These are phyloP conservation scores for Penicillium sp. DNA, from an alignment of 2,329 filamentous ascomycete genomes.

Conservation along the genomic window DNA sequence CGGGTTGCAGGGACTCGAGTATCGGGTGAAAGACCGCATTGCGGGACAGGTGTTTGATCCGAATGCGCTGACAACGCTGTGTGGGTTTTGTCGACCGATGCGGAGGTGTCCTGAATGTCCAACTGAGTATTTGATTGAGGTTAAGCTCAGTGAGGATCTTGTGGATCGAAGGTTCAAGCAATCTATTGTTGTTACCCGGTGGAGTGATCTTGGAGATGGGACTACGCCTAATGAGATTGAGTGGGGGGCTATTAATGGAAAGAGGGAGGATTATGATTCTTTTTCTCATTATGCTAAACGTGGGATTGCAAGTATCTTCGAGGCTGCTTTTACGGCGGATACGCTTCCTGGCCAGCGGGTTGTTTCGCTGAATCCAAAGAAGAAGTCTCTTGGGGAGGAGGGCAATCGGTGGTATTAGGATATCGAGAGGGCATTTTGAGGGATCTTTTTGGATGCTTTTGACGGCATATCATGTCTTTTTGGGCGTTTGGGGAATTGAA, in stretches of 20 bases:
- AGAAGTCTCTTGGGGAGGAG: constrained; percentile 53
- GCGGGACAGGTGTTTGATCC: constrained; percentile 29
- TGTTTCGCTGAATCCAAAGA: constrained; percentile 58
- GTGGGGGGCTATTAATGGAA: constrained; percentile 57
- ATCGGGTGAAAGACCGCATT: constrained; percentile 39
- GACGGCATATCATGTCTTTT: background rate
- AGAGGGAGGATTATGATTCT: constrained; percentile 50
- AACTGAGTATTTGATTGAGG: constrained; percentile 60
- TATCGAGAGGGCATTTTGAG: background rate
- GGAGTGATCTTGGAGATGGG: constrained; percentile 61
- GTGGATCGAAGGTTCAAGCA: constrained; percentile 54
- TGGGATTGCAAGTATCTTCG: constrained; percentile 59
- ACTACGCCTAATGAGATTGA: constrained; percentile 48
- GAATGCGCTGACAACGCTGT: constrained; percentile 51
- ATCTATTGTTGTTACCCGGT: constrained; percentile 59
- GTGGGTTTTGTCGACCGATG: constrained; percentile 57
- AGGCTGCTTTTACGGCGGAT: constrained; percentile 54
- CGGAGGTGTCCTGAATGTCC: constrained; percentile 61
- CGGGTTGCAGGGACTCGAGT: constrained; percentile 43
- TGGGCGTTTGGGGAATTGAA: background rate
- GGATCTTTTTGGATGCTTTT: background rate
- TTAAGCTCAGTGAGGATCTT: constrained; percentile 58
- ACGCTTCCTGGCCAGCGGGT: constrained; percentile 58
- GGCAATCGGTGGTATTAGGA: constrained; percentile 59
- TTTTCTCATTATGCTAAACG: constrained; percentile 54